Evolutionary conservation across 2,329 filamentous ascomycete species (phyloP).

Genomic region (Gnomoniopsis sp.): DNA sequence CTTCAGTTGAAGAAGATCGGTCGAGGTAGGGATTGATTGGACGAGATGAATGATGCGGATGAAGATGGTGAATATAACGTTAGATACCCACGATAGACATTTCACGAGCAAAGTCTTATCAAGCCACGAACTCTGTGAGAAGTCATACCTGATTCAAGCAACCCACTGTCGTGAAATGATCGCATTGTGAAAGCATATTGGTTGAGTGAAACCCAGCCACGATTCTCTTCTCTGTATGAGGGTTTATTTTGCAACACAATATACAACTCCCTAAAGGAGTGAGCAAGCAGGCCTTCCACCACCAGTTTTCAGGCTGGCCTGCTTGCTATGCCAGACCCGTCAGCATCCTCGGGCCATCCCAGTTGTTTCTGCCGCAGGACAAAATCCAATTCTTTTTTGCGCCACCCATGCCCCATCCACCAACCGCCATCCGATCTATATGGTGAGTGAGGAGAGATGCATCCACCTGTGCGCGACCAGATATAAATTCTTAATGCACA

Average conservation of each 20-base stretch:
- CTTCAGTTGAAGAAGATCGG: slow-evolving; percentile 48
- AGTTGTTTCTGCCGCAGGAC: slow-evolving; percentile 4
- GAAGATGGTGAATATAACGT: no score
- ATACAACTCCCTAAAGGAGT: slow-evolving; percentile 16
- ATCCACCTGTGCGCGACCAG: neutral
- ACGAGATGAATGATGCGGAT: neutral
- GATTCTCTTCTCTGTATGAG: slow-evolving; percentile 5
- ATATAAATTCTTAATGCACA: neutral
- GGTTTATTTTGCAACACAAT: slow-evolving; percentile 7
- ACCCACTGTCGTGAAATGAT: neutral
- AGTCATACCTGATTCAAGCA: no score
- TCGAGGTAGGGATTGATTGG: neutral
- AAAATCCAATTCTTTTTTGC: slow-evolving; percentile 12
- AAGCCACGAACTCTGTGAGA: no score
- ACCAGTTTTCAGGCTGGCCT: neutral
- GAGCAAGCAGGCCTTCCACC: slow-evolving; percentile 1
- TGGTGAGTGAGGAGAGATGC: neutral
- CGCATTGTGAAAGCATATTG: neutral
- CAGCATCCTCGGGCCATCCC: neutral
- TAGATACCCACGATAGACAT: no score
- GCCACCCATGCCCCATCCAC: slow-evolving; percentile 3
- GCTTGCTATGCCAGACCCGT: neutral
- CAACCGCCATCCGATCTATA: neutral
- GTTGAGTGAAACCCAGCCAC: neutral
- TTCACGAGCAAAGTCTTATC: no score